Conservation (phyloP, 2,329 filamentous ascomycete species). For the Bipolaris cookei region DNA sequence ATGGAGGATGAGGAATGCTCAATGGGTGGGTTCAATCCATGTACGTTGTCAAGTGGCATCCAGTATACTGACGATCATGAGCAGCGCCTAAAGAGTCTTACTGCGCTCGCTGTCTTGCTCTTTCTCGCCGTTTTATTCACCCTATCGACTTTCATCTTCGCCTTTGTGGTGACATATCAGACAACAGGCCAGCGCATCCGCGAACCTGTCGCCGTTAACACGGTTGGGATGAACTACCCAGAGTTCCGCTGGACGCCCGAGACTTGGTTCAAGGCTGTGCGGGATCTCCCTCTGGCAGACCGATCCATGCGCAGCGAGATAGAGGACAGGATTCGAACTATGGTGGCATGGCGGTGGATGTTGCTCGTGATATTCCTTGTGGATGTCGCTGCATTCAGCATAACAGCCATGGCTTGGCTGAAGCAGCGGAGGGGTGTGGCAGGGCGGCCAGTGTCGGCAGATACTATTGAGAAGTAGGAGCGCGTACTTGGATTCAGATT, state of each 20-base stretch:
- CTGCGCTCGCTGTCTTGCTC: constrained; percentile 45
- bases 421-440: constrained; percentile 29
- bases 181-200: constrained; percentile 36
- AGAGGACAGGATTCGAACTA: constrained; percentile 28
- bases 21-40: constrained; percentile 8
- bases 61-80: not conserved
- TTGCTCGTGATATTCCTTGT: constrained; percentile 38
- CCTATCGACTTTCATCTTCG: constrained; percentile 40
- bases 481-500: not conserved
- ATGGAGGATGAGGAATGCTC: constrained; percentile 28
- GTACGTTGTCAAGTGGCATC: too few species aligned
- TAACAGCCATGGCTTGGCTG: constrained; percentile 26
- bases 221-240: constrained; percentile 29
- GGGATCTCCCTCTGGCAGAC: constrained; percentile 36
- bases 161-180: constrained; percentile 40
- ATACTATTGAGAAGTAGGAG: constrained; percentile 20
- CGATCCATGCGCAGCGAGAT: constrained; percentile 25
- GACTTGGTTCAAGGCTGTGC: constrained; percentile 43
- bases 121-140: constrained; percentile 38
- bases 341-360: constrained; percentile 46
- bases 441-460: constrained; percentile 10
- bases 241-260: constrained; percentile 42
- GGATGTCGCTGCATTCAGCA: constrained; percentile 28
- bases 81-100: constrained; percentile 40
- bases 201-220: constrained; percentile 26